A percentile compares a stretch with the other conserved stretches of the same genome.
phyloP scores from a whole-genome alignment of 352 stramenopile species.

The Globisporangium yorkense region DNA sequence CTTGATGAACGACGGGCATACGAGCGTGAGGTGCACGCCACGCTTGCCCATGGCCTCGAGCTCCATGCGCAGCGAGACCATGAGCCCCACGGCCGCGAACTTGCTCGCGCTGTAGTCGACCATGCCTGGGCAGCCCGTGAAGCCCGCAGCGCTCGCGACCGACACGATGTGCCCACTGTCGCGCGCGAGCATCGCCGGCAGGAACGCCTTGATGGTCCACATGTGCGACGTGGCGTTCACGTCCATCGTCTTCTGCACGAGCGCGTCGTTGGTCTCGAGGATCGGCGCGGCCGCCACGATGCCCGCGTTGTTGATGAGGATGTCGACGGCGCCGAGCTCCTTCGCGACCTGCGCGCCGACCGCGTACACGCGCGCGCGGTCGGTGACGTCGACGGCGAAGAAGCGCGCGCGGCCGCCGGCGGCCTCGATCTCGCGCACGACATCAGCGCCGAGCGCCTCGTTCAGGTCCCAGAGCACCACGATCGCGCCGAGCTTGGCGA shows the following conservation, averaged over 20 bases:
- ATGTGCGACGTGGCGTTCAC: constrained; percentile 41
- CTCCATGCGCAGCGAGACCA: constrained; percentile 45
- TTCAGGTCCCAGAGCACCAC: constrained; percentile 40
- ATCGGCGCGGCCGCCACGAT: constrained; percentile 40
- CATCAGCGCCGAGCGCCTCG: constrained; percentile 16
- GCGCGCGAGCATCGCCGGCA: constrained; percentile 32
- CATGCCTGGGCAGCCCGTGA: constrained; percentile 30
- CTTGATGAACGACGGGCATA: constrained; percentile 54
- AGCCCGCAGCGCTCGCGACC: constrained; percentile 32
- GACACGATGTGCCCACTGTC: constrained; percentile 36
- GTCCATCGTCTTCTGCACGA: constrained; percentile 31
- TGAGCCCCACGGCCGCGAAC: constrained; percentile 30
- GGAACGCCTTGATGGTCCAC: constrained; percentile 38
- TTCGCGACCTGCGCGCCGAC: constrained; percentile 14
- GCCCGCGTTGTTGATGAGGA: constrained; percentile 47
- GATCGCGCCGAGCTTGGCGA: constrained; percentile 27
- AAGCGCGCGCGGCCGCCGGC: constrained; percentile 17
- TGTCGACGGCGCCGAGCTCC: constrained; percentile 29
- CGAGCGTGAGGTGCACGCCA: constrained; percentile 41
- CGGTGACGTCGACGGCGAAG: constrained; percentile 31
- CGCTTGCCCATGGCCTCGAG: constrained; percentile 29
- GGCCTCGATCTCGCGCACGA: constrained; percentile 28
- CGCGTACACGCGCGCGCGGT: constrained; percentile 24
- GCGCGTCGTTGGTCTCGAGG: constrained; percentile 27
- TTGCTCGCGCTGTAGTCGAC: constrained; percentile 45